Evolutionary conservation across 495 filamentous ascomycete species (phyloP), one percentile per base, ranked within the genome.

Genomic region (Zalerion maritima): DNA sequence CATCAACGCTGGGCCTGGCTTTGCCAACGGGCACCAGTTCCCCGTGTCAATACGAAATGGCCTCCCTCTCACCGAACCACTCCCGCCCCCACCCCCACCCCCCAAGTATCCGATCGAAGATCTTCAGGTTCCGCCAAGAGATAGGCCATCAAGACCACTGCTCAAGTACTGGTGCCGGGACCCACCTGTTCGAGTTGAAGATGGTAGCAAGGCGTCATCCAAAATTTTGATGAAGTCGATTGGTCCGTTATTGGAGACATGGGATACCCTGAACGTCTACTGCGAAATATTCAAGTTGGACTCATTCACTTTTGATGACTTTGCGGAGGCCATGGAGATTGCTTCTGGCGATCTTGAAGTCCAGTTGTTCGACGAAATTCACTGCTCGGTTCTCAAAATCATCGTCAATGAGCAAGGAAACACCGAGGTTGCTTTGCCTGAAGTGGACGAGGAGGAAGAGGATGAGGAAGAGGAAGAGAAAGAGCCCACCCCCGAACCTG

Each of bases 271-370:
- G 14, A 96, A 93, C 44, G 87, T 96, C 18, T 94, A 91, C 45
- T 91, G 83, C 42, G 81, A 93, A 45, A 76, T 94, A 6, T 92
- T 83, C 42, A 71, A 80, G 38, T 64, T 97, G 14, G 89, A 97
- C 48, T 94, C 87, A 0, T 97, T 96, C 45, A 96, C 87, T 0
- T 87, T 97, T 42, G 89, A 97, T 46, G 91, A 97, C 54, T 96
- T 81, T 43, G 54, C 93, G 12, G 81, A 94, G 43, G 79, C 87
- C 3, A 72, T 97, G 63, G 66, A 75, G 27, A 78, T 89, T 32
- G 67, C 74, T 0, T 81, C 74, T 0, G 70, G 78, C 6, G 80
- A 84, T 17, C 59, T 74, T 2, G 75, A 83, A 14, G 94, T 91
- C 30, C 75, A 94, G 46, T 62, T 97, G 0, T 80, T 94, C 40